Conservation (phyloP, 305 asterid species). For the Solanum hybrid region DNA sequence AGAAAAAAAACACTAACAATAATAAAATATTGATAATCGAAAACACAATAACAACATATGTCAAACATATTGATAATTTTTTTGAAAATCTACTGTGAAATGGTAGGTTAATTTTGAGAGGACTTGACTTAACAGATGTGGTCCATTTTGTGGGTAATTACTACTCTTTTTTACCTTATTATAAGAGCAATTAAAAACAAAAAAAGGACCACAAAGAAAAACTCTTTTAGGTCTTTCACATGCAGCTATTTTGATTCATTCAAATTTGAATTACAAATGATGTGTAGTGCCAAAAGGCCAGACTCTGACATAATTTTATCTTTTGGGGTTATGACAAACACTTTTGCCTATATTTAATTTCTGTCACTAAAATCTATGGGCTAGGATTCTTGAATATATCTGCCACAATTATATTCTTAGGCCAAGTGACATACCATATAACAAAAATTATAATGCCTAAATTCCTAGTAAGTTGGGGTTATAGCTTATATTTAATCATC, state of each 20-base stretch:
- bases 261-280: constrained; percentile 8
- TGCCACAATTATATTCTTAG: background rate
- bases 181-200: background rate
- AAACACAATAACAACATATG: background rate
- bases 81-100: background rate
- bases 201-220: constrained; percentile 11
- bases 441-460: background rate
- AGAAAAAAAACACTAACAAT: background rate
- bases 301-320: background rate
- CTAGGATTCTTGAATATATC: background rate
- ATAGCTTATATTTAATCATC: background rate
- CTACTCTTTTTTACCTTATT: constrained; percentile 4
- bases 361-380: background rate
- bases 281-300: background rate
- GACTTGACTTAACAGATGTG: background rate
- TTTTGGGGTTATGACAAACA: background rate
- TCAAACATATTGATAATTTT: background rate
- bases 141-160: constrained; percentile 5
- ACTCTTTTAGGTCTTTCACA: constrained; percentile 1
- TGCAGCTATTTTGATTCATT: constrained; percentile 13
- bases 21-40: background rate
- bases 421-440: background rate
- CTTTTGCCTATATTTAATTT: background rate
- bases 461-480: background rate
- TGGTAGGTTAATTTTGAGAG: background rate